These are phyloP conservation scores for Serendipita sp. DNA, from an alignment of 768 basidiomycete species.

Conservation along the genomic window DNA sequence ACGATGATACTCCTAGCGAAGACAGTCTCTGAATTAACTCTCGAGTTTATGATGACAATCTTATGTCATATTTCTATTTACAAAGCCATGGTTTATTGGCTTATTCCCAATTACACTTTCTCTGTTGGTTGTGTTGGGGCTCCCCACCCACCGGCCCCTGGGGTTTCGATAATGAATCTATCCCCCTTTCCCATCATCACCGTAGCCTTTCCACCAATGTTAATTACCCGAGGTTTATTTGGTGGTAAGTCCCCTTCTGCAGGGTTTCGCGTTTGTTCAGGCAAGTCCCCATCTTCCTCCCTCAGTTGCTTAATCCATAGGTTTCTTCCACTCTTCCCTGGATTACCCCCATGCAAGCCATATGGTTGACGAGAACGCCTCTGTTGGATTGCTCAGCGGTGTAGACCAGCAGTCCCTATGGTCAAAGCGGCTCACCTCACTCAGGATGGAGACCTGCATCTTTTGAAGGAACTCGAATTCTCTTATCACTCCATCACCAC, in stretches of 20 bases:
- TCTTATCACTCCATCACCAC: slow-evolving; percentile 66
- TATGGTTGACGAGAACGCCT: slow-evolving; percentile 76
- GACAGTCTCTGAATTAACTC: neutral
- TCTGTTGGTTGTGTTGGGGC: neutral
- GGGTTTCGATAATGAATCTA: slow-evolving; percentile 64
- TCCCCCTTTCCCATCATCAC: slow-evolving; percentile 84
- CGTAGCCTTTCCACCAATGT: slow-evolving; percentile 80
- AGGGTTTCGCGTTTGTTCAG: slow-evolving; percentile 19
- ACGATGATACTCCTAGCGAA: neutral
- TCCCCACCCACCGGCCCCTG: slow-evolving; percentile 86
- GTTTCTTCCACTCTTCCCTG: slow-evolving; percentile 58
- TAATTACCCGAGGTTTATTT: slow-evolving; percentile 39
- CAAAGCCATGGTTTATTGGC: neutral
- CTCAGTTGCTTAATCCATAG: slow-evolving; percentile 48
- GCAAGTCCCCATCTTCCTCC: slow-evolving; percentile 35
- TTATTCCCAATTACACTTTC: neutral
- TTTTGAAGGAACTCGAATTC: slow-evolving; percentile 70
- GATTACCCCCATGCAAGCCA: slow-evolving; percentile 65
- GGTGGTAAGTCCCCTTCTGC: slow-evolving; percentile 2
- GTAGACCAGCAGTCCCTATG: neutral
- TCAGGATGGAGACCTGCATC: slow-evolving; percentile 77
- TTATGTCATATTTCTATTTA: neutral
- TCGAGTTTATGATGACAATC: too few species aligned
- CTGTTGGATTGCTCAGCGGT: slow-evolving; percentile 23
- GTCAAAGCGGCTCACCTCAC: slow-evolving; percentile 39